These are phyloP conservation scores for Fusarium albosuccineum DNA, from an alignment of 2,329 filamentous ascomycete species.

Conservation along the genomic window DNA sequence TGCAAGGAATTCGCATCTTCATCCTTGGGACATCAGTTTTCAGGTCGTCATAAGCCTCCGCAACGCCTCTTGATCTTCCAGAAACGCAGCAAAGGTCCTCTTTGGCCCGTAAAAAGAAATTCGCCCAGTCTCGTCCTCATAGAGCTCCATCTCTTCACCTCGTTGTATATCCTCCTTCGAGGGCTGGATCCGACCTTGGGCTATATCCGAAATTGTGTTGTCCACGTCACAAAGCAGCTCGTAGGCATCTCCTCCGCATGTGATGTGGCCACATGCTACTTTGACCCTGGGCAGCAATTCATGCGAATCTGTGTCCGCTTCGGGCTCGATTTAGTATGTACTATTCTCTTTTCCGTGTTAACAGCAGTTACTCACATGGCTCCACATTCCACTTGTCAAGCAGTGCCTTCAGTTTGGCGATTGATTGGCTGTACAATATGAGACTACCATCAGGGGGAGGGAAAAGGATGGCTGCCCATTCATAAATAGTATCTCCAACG, in stretches of 20 bases:
- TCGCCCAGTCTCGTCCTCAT: neutral
- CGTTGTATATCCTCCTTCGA: neutral
- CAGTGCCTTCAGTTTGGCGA: conserved; percentile 22
- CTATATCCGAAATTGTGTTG: neutral
- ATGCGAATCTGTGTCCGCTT: neutral
- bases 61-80: too few relatives aligned
- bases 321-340: neutral
- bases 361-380: neutral
- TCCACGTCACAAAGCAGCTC: conserved; percentile 10
- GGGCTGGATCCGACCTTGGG: neutral
- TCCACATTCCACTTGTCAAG: conserved; percentile 29
- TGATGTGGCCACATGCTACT: conserved; percentile 19
- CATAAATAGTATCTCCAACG: conserved; percentile 62
- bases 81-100: too few relatives aligned
- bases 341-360: neutral
- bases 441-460: conserved; percentile 29
- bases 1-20: too few relatives aligned
- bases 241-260: conserved; percentile 6
- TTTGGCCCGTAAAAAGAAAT: neutral
- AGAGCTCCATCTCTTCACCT: neutral
- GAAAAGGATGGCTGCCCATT: conserved; percentile 45
- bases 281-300: conserved; percentile 6
- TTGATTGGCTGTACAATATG: conserved; percentile 26
- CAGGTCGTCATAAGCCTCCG: too few relatives aligned
- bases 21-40: too few relatives aligned